Evolutionary conservation across 2,329 filamentous ascomycete species (phyloP), one percentile per base, ranked within the genome.

Genomic region (Diaporthe eres): DNA sequence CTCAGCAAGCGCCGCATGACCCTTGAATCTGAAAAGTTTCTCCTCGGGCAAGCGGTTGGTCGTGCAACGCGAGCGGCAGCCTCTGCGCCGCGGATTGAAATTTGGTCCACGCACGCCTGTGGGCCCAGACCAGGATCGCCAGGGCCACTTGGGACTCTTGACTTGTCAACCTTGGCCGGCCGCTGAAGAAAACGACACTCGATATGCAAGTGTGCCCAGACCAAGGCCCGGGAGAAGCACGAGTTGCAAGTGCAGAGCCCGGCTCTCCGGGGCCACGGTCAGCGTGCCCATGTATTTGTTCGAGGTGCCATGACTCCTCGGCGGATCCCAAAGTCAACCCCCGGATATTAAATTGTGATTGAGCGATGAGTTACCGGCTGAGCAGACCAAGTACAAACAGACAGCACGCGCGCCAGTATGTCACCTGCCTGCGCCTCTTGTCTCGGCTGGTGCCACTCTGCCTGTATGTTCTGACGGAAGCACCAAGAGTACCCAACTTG

Each of bases 1-100:
- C 63, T 68, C 63, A 68, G 63, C 44, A 68, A 68, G 63, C 63
- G 63, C 63, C 63, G 31, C 44, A 68, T 53, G 44, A 68, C 63
- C 63, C 63, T 49, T 51, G 31, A 37, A 68, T 51, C 34, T 53
- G 13, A 17, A 51, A 22, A 61, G 9, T 39, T 25, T 5, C 44
- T 39, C 37, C 55, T 51, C 44, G 31, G 22, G 44, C 8, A 7
- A 31, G 44, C 63, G 28, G 28, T 37, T 51, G 63, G 63, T 37
- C 7, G 63, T 39, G 44, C 44, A 53, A 68, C 63, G 63, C 31
- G 44, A n/a, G 63, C 63, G 63, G 42, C 44, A 68, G 63, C 63
- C 63, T 68, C 44, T 51, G 31, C 63, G 63, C 44, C 28, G 10
- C 31, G 13, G 28, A 37, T 37, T 39, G 63, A 68, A 68, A 68